These are phyloP conservation scores for Pichia sp. DNA, from an alignment of 1,139 yeast species.

Conservation along the genomic window DNA sequence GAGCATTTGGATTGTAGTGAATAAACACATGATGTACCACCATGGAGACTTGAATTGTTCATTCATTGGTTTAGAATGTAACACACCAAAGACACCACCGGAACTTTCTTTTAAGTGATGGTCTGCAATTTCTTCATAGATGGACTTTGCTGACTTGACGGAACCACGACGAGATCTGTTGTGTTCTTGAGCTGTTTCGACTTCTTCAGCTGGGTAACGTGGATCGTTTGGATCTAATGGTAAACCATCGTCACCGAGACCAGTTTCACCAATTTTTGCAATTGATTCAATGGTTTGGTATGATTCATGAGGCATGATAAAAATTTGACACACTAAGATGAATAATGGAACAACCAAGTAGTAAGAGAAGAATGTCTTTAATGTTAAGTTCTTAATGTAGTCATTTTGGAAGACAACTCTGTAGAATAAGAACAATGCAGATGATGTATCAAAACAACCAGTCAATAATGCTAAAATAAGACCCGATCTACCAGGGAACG, in stretches of 20 bases:
- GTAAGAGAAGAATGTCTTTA: conserved; percentile 58
- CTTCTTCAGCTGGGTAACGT: conserved; percentile 38
- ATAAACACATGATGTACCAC: conserved; percentile 73
- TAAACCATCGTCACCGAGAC: conserved; percentile 61
- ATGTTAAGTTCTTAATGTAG: conserved; percentile 29
- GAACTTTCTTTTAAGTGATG: conserved; percentile 50
- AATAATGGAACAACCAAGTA: conserved; percentile 74
- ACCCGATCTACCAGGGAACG: conserved; percentile 72
- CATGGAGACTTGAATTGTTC: conserved; percentile 74
- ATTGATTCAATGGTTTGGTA: conserved; percentile 70
- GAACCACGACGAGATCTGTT: conserved; percentile 28
- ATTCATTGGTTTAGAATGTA: conserved; percentile 63
- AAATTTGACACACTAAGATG: conserved; percentile 67
- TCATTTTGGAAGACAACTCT: conserved; percentile 56
- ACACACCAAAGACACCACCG: conserved; percentile 82
- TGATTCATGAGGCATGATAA: conserved; percentile 76
- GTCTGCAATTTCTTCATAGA: conserved; percentile 65
- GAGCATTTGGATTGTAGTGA: conserved; percentile 85
- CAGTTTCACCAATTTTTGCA: conserved; percentile 67
- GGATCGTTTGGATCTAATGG: conserved; percentile 43
- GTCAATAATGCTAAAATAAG: conserved; percentile 67
- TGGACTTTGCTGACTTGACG: conserved; percentile 44
- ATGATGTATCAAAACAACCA: conserved; percentile 77
- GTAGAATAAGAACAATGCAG: conserved; percentile 70
- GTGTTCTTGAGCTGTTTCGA: conserved; percentile 11